Percentiles rank a stretch among this genome's conserved stretches.
These are phyloP conservation scores for Pseudonitzschia pungens DNA, from an alignment of 108 stramenopile genomes.

Conservation along the genomic window DNA sequence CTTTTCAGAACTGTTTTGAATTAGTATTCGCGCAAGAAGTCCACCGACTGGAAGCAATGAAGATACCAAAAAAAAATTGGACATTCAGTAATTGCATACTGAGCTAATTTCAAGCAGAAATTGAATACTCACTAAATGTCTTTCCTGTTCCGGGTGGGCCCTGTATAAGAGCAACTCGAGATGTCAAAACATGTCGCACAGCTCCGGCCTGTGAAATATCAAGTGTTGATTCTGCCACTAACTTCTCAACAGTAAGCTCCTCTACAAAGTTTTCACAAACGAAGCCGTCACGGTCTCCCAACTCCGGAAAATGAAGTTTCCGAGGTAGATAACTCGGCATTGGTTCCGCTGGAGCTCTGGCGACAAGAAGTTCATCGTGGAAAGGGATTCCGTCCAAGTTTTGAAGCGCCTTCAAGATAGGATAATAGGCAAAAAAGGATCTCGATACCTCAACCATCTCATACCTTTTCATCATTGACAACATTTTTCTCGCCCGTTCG, in stretches of 20 bases:
- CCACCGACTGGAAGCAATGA: constrained; percentile 27
- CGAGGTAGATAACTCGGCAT: constrained; percentile 29
- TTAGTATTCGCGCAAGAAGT: constrained; percentile 45
- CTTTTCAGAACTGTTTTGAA: constrained; percentile 46
- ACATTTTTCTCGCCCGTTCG: background rate
- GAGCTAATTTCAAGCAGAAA: background rate
- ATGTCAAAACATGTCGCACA: constrained; percentile 21
- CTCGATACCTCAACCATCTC: constrained; percentile 49
- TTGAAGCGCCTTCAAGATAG: constrained; percentile 44
- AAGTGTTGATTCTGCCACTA: constrained; percentile 33
- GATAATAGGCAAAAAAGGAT: constrained; percentile 50
- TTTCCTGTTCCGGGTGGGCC: constrained; percentile 50
- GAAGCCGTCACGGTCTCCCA: constrained; percentile 20
- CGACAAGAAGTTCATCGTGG: constrained; percentile 26
- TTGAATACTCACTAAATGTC: background rate
- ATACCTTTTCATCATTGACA: constrained; percentile 34
- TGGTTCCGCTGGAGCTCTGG: background rate
- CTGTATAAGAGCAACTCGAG: constrained; percentile 37
- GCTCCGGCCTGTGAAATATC: constrained; percentile 44
- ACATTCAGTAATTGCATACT: background rate
- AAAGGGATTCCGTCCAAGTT: constrained; percentile 36
- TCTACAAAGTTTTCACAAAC: background rate
- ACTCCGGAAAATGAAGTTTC: constrained; percentile 16
- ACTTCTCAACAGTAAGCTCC: constrained; percentile 13
- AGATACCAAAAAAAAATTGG: background rate